Conservation (phyloP, 2,329 filamentous ascomycete species). For the Paramyrothecium sp. region DNA sequence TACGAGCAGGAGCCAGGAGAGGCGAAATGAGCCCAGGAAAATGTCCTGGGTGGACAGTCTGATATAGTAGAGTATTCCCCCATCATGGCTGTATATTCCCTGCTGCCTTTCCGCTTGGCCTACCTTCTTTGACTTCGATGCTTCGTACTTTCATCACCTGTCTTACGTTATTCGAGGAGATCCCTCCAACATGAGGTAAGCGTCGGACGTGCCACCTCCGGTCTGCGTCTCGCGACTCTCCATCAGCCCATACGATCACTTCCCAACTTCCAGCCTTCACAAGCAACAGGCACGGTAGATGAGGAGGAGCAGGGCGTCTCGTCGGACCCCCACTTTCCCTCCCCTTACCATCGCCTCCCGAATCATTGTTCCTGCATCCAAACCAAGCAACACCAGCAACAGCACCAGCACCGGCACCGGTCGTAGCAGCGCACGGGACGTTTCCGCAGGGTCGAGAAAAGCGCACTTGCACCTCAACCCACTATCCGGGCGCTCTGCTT, state of each 20-base stretch:
- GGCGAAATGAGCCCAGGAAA: too few species aligned
- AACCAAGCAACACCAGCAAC: too few species aligned
- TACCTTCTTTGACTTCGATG: too few species aligned
- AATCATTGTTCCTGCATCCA: not conserved
- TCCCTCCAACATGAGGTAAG: not conserved
- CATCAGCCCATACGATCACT: not conserved
- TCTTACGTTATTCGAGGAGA: not conserved
- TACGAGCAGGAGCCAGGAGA: too few species aligned
- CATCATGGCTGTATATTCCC: too few species aligned
- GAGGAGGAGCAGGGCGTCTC: not conserved
- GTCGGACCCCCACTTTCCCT: not conserved
- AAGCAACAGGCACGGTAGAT: not conserved
- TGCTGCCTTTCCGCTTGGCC: too few species aligned
- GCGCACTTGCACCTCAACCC: not conserved
- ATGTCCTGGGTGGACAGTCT: too few species aligned
- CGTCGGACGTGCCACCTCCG: not conserved
- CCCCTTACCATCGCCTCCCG: not conserved
- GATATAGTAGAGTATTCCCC: too few species aligned
- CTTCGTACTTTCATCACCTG: too few species aligned
- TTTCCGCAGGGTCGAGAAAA: not conserved
- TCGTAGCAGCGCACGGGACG: not conserved
- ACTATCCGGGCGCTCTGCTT: not conserved
- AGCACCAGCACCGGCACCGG: too few species aligned
- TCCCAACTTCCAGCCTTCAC: too few species aligned
- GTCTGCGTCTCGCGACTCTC: not conserved